Conservation (phyloP, 345 rosid genomes). For the Tarenaya hassleriana region DNA sequence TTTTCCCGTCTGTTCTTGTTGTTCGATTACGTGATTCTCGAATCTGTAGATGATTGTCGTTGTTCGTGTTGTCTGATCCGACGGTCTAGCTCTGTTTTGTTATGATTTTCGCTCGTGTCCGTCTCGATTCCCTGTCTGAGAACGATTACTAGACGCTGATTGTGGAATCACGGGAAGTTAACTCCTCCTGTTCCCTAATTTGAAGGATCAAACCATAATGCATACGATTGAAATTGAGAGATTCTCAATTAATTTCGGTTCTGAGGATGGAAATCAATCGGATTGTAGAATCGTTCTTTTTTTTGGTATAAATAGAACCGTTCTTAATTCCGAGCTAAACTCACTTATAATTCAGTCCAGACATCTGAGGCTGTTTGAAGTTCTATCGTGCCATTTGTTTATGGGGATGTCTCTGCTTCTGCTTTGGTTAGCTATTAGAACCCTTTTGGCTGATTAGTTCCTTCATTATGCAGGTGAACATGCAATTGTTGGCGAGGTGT, state of each 20-base stretch:
- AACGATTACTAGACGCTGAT: no score
- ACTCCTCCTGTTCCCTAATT: not conserved
- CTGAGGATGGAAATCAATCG: not conserved
- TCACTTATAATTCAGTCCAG: not conserved
- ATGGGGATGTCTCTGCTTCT: not conserved
- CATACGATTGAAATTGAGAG: not conserved
- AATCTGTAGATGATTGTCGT: not conserved
- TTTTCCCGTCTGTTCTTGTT: not conserved
- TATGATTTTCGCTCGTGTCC: not conserved
- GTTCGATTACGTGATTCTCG: not conserved
- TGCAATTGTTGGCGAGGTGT: slow-evolving; percentile 78
- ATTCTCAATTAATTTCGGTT: not conserved
- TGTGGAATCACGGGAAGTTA: not conserved
- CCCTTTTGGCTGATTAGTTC: not conserved
- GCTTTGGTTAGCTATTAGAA: not conserved
- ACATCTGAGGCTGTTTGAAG: not conserved
- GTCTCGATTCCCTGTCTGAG: no score
- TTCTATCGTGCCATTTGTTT: not conserved
- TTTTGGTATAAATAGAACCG: no score
- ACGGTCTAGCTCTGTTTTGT: slow-evolving; percentile 1
- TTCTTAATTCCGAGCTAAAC: slow-evolving; percentile 2
- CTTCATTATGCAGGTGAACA: slow-evolving; percentile 48
- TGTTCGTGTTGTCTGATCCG: slow-evolving; percentile 4
- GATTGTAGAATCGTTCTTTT: not conserved
- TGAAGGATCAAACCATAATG: not conserved